Evolutionary conservation across 192 early-diverging fungal species (phyloP).

Genomic region (Irineochytrium annulatum): DNA sequence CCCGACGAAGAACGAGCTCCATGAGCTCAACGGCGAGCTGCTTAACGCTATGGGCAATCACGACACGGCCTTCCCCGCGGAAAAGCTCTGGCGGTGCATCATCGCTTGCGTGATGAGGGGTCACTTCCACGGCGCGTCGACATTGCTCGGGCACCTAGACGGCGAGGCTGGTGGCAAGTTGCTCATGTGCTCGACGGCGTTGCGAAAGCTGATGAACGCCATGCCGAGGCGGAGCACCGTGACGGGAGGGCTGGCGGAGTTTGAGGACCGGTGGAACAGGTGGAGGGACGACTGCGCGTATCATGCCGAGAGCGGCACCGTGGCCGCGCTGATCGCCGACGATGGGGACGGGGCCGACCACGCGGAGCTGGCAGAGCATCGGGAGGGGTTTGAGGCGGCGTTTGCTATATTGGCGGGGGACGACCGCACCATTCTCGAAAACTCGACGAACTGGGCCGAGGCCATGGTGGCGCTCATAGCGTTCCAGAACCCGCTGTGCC

Average conservation of each 20-base stretch:
- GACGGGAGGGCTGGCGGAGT: neutral
- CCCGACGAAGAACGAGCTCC: neutral
- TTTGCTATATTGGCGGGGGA: slow-evolving; percentile 21
- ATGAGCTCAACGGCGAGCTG: neutral
- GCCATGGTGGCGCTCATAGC: slow-evolving; percentile 13
- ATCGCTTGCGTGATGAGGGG: neutral
- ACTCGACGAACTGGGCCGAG: slow-evolving; percentile 21
- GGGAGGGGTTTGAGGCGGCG: neutral
- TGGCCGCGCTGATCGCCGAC: neutral
- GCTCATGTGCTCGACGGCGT: neutral
- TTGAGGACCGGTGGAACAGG: slow-evolving; percentile 10
- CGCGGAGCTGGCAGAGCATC: neutral
- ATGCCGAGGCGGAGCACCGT: neutral
- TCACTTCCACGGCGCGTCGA: neutral
- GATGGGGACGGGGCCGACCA: neutral
- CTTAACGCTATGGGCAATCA: neutral
- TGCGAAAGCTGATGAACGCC: neutral
- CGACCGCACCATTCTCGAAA: slow-evolving; percentile 6
- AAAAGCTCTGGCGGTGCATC: neutral
- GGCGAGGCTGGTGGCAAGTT: neutral
- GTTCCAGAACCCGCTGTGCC: slow-evolving; percentile 14
- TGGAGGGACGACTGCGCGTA: slow-evolving; percentile 19
- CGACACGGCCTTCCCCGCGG: no score
- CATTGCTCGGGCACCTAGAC: neutral
- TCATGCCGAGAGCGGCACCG: neutral